Base-by-base conservation (phyloP, 768 basidiomycete genomes). In the Pulveroboletus sp. region DNA sequence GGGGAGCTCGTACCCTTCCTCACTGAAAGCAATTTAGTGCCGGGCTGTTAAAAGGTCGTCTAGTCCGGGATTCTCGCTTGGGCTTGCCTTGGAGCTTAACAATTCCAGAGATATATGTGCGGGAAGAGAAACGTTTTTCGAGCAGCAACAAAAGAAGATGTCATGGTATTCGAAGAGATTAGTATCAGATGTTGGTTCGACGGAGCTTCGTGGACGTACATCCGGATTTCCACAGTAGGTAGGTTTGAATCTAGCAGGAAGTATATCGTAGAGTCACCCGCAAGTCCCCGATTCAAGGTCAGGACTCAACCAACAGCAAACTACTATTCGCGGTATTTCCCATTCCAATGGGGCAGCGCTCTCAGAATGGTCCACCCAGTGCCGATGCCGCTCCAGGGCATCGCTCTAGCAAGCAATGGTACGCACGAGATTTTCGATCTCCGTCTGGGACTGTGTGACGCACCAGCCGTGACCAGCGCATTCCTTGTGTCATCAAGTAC, bases 51-150 rank as follows among this genome's bases (percentile, higher is more conserved):
- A 43, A 17, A 67, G 17, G 29, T 61, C 57, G 1, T 62, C 59
- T 10, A 67, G 20, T 14, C 68, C 67, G 30, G 58, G 68, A 19
- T 62, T 61, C 47, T 69, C 66, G 37, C 58, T 68, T 17, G 41
- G 12, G 36, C 51, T 69, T 13, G 56, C 49, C 40, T 45, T 63
- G 3, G 66, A 67, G 49, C 61, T 63, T 22, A 63, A 41, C 24
- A 68, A 68, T 5, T 67, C 66, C 24, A 68, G 31, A 31, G 66
- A 67, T 9, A 68, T 36, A 5, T 65, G 68, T 16, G 59, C 51
- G 2, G 68, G 61, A 11, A 69, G 48, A 9, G 66, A 63, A 23
- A 60, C 17, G 56, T 47, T 17, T 55, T 55, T 13, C 61, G 61
- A 20, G 61, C 59, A 1, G 59, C 17, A 19, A 51, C 37, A 14